phyloP scores from a whole-genome alignment of 1,284 basidiomycete species.

The Fomes fomentarius region DNA sequence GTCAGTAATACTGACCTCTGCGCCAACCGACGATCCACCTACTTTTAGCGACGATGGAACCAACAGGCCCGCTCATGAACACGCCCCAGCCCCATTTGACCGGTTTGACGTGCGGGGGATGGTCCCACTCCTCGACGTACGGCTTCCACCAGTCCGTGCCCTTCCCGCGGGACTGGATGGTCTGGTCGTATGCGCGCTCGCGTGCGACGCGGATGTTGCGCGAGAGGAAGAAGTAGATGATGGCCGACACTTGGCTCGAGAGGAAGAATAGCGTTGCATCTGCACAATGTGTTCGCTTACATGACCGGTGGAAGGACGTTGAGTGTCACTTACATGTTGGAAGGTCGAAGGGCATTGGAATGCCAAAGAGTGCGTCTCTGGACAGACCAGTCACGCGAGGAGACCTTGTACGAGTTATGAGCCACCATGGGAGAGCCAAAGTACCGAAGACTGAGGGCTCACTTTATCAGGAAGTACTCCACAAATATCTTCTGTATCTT shows the following conservation, averaged over 20 bases:
- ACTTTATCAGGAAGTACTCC: constrained; percentile 64
- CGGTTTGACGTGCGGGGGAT: constrained; percentile 56
- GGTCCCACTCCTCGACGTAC: constrained; percentile 87
- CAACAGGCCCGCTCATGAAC: constrained; percentile 48
- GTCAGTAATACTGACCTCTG: background rate
- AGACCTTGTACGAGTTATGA: constrained; percentile 45
- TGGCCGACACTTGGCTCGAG: constrained; percentile 69
- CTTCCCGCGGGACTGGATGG: constrained; percentile 79
- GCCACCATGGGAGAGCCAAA: background rate
- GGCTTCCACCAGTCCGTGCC: constrained; percentile 83
- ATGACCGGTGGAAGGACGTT: no score
- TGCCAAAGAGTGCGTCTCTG: constrained; percentile 65
- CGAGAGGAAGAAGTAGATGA: constrained; percentile 78
- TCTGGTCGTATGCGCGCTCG: constrained; percentile 79
- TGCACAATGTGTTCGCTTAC: constrained; percentile 35
- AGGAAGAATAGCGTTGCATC: constrained; percentile 78
- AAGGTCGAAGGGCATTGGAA: constrained; percentile 63
- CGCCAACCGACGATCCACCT: constrained; percentile 2
- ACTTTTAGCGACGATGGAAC: constrained; percentile 48
- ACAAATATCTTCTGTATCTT: constrained; percentile 66
- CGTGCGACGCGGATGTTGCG: constrained; percentile 78
- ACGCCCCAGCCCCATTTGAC: constrained; percentile 40
- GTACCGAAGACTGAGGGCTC: constrained; percentile 26
- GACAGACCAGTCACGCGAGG: constrained; percentile 68
- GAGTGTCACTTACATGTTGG: constrained; percentile 57